Base-by-base conservation (phyloP, 2,329 filamentous ascomycete species). In the Sarocladiaceae sp. region DNA sequence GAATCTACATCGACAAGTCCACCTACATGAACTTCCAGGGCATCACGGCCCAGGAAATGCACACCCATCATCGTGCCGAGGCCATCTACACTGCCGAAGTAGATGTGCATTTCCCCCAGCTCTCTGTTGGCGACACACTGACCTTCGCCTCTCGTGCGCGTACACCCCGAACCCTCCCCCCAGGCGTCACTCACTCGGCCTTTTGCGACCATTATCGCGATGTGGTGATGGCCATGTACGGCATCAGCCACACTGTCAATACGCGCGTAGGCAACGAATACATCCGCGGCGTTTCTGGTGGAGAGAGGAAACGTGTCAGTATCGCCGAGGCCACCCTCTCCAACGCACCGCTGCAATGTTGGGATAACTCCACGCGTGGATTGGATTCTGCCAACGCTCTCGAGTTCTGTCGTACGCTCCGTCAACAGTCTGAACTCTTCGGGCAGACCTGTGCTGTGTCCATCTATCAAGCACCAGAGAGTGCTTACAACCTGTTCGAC, bases 71-170 rank as follows among this genome's bases (percentile, higher is more conserved):
- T 66, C 82, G 85, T 21, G 88, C 88, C 51, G 88, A 94, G 64
- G 85, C 85, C 49, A 90, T 93, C 59, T 93, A 93, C 66, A 90
- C 85, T 0, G 85, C 85, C 47, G 87, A 91, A 61, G 82, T 87
- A 27, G 88, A 94, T 58, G 83, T 85, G 3, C 85, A 90, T 63
- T 90, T 90, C 57, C 84, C 85, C 12, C 77, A 82, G 65, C 65
- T 91, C 55, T 82, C 78, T 2, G 86, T 91, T 33, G 85, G 85
- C 43, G 83, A 91, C 55, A 93, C 87, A 1, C 72, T 91, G 37
- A 82, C 79, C 44, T 91, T 91, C 49, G 86, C 86, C 18, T 85
- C 86, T 3, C 71, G 78, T 15, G 83, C 85, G 6, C 74, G 83
- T 45, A 76, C 82, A 41, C 82, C 83, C 3, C 75, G 76, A 32